phyloP scores from a whole-genome alignment of 352 stramenopile genomes.

The Globisporangium echinulatum region DNA sequence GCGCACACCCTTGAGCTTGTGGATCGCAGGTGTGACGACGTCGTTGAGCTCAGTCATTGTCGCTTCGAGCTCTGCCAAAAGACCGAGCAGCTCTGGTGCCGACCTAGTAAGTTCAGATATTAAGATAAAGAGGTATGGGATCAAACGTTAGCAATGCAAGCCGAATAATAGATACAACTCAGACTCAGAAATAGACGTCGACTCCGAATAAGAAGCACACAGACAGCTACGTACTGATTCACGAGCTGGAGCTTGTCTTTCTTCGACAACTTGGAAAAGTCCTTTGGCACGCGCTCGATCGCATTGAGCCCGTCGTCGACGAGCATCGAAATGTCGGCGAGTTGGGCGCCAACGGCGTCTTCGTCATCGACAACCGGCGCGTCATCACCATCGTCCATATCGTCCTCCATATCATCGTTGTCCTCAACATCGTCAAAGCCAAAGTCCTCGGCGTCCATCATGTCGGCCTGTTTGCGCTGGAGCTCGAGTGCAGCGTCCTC shows the following conservation, averaged over 20 bases:
- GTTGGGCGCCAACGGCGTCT: slow-evolving; percentile 54
- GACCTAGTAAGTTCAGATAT: slow-evolving; percentile 17
- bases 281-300: slow-evolving; percentile 70
- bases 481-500: slow-evolving; percentile 78
- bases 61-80: slow-evolving; percentile 59
- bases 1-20: slow-evolving; percentile 64
- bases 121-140: too few species aligned
- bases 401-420: slow-evolving; percentile 28
- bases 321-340: slow-evolving; percentile 69
- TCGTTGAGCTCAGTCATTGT: slow-evolving; percentile 63
- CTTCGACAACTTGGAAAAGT: slow-evolving; percentile 84
- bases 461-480: slow-evolving; percentile 74
- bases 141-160: too few species aligned
- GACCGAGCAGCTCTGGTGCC: slow-evolving; percentile 65
- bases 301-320: slow-evolving; percentile 39
- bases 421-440: slow-evolving; percentile 39
- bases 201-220: background rate
- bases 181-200: background rate
- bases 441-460: slow-evolving; percentile 87
- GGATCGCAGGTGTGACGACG: slow-evolving; percentile 55
- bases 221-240: slow-evolving; percentile 48
- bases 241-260: slow-evolving; percentile 86
- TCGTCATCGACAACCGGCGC: slow-evolving; percentile 43
- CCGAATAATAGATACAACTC: too few species aligned
- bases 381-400: slow-evolving; percentile 22